These are phyloP conservation scores for Triticum timopheevii DNA, from an alignment of 176 grass and related monocot genomes.

Conservation along the genomic window DNA sequence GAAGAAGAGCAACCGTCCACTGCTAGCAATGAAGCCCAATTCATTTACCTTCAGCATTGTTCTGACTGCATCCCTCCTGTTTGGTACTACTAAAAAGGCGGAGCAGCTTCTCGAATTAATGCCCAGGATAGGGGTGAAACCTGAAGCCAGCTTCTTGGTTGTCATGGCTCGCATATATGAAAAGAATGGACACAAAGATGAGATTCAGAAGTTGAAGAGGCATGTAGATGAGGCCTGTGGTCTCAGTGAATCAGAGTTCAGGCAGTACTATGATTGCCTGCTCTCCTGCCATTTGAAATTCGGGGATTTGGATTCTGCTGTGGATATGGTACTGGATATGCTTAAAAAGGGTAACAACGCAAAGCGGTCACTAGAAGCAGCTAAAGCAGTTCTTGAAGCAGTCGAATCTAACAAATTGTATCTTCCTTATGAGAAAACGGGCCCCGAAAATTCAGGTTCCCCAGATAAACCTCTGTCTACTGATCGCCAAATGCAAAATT, in stretches of 20 bases:
- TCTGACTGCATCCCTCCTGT: conserved; percentile 71
- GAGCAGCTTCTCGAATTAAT: conserved; percentile 89
- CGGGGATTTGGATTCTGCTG: conserved; percentile 62
- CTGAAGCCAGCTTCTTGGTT: conserved; percentile 60
- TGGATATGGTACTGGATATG: conserved; percentile 81
- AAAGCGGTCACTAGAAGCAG: conserved; percentile 61
- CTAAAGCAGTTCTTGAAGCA: conserved; percentile 60
- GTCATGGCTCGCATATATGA: conserved; percentile 83
- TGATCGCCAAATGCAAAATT: conserved; percentile 39
- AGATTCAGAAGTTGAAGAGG: conserved; percentile 72
- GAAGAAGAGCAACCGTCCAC: conserved; percentile 61
- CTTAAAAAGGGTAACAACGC: conserved; percentile 72
- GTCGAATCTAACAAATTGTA: conserved; percentile 49
- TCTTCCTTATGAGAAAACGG: conserved; percentile 42
- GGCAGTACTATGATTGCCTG: conserved; percentile 74
- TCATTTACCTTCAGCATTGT: conserved; percentile 65
- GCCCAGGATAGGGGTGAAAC: conserved; percentile 61
- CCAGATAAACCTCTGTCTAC: conserved; percentile 39
- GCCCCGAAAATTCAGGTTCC: conserved; percentile 19
- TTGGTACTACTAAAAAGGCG: conserved; percentile 69
- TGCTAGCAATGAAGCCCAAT: conserved; percentile 77
- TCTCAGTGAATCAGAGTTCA: conserved; percentile 68
- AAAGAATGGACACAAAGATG: conserved; percentile 78
- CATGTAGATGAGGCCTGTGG: conserved; percentile 67
- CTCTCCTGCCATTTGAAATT: conserved; percentile 85